Percentiles rank a stretch among this genome's conserved stretches.
Conservation (phyloP, 208 protist species). For the Leishmania mexicana region DNA sequence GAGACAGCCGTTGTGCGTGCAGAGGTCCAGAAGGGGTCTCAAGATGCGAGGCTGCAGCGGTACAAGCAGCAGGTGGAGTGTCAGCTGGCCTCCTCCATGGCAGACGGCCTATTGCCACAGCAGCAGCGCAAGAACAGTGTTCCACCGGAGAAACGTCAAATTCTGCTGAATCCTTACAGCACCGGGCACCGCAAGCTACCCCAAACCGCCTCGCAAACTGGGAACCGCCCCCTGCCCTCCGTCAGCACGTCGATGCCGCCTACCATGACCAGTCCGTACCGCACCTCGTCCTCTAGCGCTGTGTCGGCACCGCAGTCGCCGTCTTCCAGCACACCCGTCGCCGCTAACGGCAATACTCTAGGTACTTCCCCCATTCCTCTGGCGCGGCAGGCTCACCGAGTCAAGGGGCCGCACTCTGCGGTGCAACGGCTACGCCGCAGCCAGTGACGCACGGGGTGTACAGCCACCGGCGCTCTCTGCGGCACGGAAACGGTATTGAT, state of each 20-base stretch:
- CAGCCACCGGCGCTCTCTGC: not conserved
- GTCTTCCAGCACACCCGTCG: not conserved
- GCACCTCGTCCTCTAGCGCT: not conserved
- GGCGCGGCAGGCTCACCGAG: no score
- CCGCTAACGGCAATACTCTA: not conserved
- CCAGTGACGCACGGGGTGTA: not conserved
- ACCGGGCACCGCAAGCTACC: conserved; percentile 1
- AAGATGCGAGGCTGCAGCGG: conserved; percentile 14
- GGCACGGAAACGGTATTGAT: not conserved
- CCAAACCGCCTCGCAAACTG: not conserved
- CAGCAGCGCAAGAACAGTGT: not conserved
- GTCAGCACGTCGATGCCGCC: not conserved
- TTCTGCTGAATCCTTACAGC: conserved; percentile 26
- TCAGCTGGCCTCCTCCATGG: conserved; percentile 9
- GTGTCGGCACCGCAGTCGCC: not conserved
- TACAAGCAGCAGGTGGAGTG: conserved; percentile 21
- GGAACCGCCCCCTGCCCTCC: not conserved
- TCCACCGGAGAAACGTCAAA: conserved; percentile 16
- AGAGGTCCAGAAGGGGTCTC: conserved; percentile 20
- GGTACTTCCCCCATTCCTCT: not conserved
- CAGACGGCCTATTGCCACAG: not conserved
- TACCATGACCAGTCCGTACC: not conserved
- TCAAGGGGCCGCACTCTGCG: not conserved
- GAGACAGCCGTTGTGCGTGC: conserved; percentile 20
- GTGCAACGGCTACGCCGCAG: not conserved